phyloP scores from a whole-genome alignment of 257 asterid species.

The Gentiana macrophylla region DNA sequence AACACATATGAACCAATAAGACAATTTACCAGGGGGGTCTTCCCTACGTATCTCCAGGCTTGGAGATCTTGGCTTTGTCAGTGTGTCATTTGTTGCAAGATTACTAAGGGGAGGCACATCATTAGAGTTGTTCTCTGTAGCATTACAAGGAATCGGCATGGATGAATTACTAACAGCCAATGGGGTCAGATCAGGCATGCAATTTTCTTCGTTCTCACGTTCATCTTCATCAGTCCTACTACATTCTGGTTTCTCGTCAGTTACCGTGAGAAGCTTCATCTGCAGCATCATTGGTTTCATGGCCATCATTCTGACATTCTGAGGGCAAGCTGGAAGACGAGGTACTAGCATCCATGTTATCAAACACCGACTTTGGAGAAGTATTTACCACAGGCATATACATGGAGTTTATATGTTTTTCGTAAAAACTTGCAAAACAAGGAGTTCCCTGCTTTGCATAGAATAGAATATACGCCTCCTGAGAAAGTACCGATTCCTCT shows the following conservation, averaged over 20 bases:
- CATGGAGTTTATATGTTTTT: conserved; percentile 27
- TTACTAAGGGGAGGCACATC: conserved; percentile 7
- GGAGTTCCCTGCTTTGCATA: conserved; percentile 65
- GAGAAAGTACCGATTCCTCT: conserved; percentile 63
- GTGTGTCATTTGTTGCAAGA: background rate
- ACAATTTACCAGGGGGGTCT: conserved; percentile 51
- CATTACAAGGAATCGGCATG: conserved; percentile 14
- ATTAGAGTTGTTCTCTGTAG: conserved; percentile 16
- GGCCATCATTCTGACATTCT: conserved; percentile 12
- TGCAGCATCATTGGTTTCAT: conserved; percentile 16
- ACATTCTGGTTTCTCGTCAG: conserved; percentile 12
- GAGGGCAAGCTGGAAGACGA: conserved; percentile 19
- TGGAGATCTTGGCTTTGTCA: conserved; percentile 37
- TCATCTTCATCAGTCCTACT: conserved; percentile 16
- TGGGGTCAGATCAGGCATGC: conserved; percentile 14
- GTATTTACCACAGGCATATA: conserved; percentile 27
- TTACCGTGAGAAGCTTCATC: conserved; percentile 15
- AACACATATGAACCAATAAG: background rate
- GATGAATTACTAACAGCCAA: conserved; percentile 13
- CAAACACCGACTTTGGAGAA: conserved; percentile 84
- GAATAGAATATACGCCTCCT: conserved; percentile 84
- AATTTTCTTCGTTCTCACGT: conserved; percentile 11
- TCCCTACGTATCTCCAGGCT: conserved; percentile 76
- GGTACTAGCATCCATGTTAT: conserved; percentile 22
- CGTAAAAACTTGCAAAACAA: conserved; percentile 56